These are phyloP conservation scores for Pisolithus marmoratus DNA, from an alignment of 768 basidiomycete genomes.

Conservation along the genomic window DNA sequence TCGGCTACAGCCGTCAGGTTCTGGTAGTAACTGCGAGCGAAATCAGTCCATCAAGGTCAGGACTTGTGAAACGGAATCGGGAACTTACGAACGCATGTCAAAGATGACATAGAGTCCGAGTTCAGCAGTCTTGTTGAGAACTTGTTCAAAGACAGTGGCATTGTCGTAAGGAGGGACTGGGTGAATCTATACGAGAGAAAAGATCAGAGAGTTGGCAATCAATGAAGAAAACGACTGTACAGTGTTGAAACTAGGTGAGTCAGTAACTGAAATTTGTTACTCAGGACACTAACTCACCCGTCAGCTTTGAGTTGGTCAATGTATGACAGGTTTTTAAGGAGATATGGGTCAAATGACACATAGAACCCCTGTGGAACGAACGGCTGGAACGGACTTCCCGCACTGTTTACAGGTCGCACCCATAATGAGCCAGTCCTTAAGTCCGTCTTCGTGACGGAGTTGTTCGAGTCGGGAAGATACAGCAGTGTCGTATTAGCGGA, in stretches of 20 bases:
- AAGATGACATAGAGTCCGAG: conserved; percentile 60
- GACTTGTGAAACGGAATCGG: background rate
- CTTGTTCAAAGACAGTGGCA: conserved; percentile 30
- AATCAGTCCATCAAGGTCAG: background rate
- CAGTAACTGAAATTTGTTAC: background rate
- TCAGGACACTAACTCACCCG: conserved; percentile 34
- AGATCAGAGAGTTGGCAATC: conserved; percentile 13
- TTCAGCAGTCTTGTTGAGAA: conserved; percentile 12
- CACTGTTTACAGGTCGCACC: conserved; percentile 28
- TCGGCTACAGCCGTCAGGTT: conserved; percentile 54
- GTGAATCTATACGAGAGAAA: conserved; percentile 46
- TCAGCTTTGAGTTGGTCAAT: conserved; percentile 54
- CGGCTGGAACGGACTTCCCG: conserved; percentile 24
- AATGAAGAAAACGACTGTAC: conserved; percentile 6
- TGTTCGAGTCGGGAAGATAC: conserved; percentile 35
- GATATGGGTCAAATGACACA: conserved; percentile 49
- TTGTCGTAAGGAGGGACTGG: conserved; percentile 65
- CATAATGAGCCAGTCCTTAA: conserved; percentile 40
- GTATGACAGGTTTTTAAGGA: conserved; percentile 45
- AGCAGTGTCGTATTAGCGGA: conserved; percentile 27
- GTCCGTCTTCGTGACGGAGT: conserved; percentile 44
- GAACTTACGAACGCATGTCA: conserved; percentile 60
- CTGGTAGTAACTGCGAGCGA: conserved; percentile 44
- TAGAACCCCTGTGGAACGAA: conserved; percentile 74
- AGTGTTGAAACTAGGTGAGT: conserved; percentile 13